phyloP scores from a whole-genome alignment of 306 rosid genomes.

The Pueraria montana region DNA sequence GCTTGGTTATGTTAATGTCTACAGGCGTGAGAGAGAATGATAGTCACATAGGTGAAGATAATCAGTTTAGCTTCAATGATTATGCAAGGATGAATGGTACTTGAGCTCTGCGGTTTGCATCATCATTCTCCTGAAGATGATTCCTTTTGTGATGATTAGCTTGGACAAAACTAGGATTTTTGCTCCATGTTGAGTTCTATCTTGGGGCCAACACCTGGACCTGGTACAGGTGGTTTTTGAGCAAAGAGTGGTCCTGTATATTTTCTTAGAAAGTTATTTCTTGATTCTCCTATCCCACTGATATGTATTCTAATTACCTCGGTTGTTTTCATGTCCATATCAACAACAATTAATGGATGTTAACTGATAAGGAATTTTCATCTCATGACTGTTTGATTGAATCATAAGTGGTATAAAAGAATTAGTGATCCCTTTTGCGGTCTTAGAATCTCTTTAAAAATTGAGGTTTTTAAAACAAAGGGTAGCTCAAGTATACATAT shows the following conservation, averaged over 20 bases:
- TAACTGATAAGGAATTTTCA: neutral
- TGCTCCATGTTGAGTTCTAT: constrained; percentile 32
- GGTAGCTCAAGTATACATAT: too few relatives aligned
- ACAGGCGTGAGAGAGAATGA: constrained; percentile 75
- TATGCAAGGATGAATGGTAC: constrained; percentile 30
- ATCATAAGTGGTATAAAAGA: neutral
- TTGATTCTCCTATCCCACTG: neutral
- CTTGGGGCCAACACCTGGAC: constrained; percentile 43
- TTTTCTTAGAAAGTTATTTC: constrained; percentile 18
- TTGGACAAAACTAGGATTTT: constrained; percentile 33
- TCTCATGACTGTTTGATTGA: neutral
- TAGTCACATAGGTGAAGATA: constrained; percentile 57
- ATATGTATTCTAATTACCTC: neutral
- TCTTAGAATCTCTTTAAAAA: neutral
- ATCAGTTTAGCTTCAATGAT: constrained; percentile 4
- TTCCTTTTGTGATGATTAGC: constrained; percentile 13
- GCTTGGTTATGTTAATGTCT: constrained; percentile 57
- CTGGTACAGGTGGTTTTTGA: constrained; percentile 27
- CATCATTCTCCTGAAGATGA: neutral
- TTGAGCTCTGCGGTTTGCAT: neutral
- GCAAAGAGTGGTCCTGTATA: constrained; percentile 26
- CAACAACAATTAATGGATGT: constrained; percentile 11
- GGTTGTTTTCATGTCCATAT: constrained; percentile 4
- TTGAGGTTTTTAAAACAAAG: too few relatives aligned
- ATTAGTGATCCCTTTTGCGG: neutral